These are phyloP conservation scores for Platismatia glauca DNA, from an alignment of 495 filamentous ascomycete genomes.

Conservation along the genomic window DNA sequence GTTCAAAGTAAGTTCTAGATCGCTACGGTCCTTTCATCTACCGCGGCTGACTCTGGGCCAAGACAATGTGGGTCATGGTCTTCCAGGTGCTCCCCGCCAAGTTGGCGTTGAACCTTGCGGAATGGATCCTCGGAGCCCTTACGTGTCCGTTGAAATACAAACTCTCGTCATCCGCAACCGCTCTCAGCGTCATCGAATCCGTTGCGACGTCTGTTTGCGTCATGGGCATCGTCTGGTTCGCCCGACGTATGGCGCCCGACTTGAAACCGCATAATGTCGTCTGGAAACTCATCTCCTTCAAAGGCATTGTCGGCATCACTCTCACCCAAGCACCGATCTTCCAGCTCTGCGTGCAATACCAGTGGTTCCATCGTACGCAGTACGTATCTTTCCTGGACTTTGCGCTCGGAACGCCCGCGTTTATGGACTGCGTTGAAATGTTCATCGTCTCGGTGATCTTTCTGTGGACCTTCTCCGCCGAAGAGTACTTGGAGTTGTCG, in stretches of 20 bases:
- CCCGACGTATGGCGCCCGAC: neutral
- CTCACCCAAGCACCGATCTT: neutral
- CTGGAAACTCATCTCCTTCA: neutral
- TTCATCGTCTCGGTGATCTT: neutral
- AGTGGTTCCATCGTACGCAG: neutral
- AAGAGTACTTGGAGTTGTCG: neutral
- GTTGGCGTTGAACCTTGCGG: neutral
- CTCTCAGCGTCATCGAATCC: slow-evolving; percentile 4
- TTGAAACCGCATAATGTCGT: neutral
- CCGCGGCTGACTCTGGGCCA: neutral
- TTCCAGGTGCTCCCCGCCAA: neutral
- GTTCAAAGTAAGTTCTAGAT: neutral
- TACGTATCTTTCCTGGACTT: neutral
- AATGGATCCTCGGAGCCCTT: neutral
- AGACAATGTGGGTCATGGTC: slow-evolving; percentile 2
- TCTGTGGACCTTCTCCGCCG: neutral
- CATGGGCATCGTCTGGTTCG: slow-evolving; percentile 4
- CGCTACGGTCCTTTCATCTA: neutral
- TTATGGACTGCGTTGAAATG: neutral
- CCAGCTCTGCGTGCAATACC: neutral
- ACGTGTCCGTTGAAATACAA: neutral
- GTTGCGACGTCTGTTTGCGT: neutral
- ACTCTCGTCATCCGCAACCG: neutral
- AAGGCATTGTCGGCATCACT: slow-evolving; percentile 1
- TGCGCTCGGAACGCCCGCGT: neutral